Percentiles rank a stretch among this genome's conserved stretches.
phyloP scores from a whole-genome alignment of 2,329 filamentous ascomycete species.

The Stemphylium vesicarium region DNA sequence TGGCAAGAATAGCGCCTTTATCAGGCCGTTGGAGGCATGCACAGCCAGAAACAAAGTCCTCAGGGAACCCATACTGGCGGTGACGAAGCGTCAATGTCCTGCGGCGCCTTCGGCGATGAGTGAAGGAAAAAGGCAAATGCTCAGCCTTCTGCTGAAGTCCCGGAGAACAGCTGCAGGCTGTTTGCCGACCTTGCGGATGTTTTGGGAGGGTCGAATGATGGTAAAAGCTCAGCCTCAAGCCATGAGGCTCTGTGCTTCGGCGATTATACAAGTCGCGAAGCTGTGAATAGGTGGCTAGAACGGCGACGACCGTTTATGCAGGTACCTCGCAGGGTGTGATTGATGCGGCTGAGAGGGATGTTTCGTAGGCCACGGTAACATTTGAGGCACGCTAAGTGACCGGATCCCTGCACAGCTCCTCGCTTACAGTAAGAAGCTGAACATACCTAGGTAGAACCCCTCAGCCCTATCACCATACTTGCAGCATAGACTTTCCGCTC shows the following conservation, averaged over 20 bases:
- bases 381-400: slow-evolving; percentile 6
- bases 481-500: neutral
- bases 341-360: slow-evolving; percentile 15
- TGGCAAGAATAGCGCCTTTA: slow-evolving; percentile 46
- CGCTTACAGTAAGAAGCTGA: slow-evolving; percentile 14
- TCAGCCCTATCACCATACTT: slow-evolving; percentile 11
- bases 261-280: slow-evolving; percentile 1
- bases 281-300: neutral
- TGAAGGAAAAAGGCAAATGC: slow-evolving; percentile 10
- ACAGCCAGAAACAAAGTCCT: slow-evolving; percentile 43
- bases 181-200: slow-evolving; percentile 3
- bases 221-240: slow-evolving; percentile 11
- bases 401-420: slow-evolving; percentile 17
- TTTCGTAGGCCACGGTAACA: slow-evolving; percentile 14
- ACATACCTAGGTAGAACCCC: slow-evolving; percentile 13
- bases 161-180: slow-evolving; percentile 1
- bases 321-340: slow-evolving; percentile 15
- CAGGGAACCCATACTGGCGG: slow-evolving; percentile 37
- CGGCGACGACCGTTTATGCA: slow-evolving; percentile 3
- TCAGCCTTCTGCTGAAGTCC: slow-evolving; percentile 1
- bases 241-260: slow-evolving; percentile 16
- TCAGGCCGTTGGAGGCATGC: slow-evolving; percentile 40
- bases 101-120: slow-evolving; percentile 9
- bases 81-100: slow-evolving; percentile 8
- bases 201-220: slow-evolving; percentile 6